Percentiles rank a stretch among this genome's conserved stretches.
Conservation (phyloP, 208 protist species). For the Leishmania guyanensis region DNA sequence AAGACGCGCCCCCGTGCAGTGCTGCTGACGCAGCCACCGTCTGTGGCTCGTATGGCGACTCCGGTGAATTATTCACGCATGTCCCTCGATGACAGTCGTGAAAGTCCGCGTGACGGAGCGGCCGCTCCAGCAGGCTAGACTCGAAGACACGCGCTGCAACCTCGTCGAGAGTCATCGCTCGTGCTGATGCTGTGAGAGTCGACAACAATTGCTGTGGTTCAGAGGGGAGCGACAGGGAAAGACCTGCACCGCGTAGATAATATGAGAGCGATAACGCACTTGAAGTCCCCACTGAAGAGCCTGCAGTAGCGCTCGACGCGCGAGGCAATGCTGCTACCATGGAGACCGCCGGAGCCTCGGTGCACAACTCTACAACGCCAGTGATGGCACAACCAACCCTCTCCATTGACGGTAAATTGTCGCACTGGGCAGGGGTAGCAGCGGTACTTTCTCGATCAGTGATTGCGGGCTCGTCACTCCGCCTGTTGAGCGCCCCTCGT, state of each 20-base stretch:
- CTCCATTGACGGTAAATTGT: not conserved
- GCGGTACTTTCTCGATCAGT: not conserved
- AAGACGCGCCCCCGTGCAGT: not conserved
- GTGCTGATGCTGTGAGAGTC: not conserved
- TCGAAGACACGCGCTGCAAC: not conserved
- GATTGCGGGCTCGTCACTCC: not conserved
- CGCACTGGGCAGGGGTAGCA: not conserved
- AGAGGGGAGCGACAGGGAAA: not conserved
- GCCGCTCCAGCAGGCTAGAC: not conserved
- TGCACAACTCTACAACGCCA: slow-evolving; percentile 14
- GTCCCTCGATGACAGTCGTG: not conserved
- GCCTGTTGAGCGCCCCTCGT: not conserved
- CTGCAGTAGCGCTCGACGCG: not conserved
- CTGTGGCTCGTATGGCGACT: not conserved
- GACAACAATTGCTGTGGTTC: not conserved
- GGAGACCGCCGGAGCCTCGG: slow-evolving; percentile 11
- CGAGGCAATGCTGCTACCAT: not conserved
- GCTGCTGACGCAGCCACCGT: not conserved
- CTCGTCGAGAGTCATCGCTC: not conserved
- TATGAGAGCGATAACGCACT: not conserved
- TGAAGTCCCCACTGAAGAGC: not conserved
- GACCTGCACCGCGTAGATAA: not conserved
- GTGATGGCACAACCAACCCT: not conserved
- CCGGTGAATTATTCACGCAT: not conserved
- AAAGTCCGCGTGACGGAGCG: not conserved